Base-by-base conservation (phyloP, 1,284 basidiomycete genomes). In the Gymnopus androsaceus region DNA sequence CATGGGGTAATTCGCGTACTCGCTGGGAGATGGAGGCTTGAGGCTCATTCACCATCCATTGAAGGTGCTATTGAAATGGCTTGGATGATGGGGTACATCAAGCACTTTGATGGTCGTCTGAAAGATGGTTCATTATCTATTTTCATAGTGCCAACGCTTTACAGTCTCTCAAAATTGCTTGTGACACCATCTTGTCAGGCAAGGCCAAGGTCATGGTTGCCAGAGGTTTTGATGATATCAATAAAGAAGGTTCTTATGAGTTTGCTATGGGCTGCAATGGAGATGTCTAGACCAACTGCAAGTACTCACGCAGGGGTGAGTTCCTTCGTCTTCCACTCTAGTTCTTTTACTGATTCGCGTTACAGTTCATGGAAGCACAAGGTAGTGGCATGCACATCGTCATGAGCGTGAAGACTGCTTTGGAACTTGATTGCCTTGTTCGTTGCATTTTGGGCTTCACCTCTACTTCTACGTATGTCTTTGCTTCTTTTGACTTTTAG, bases 121-220 rank as follows among this genome's bases (percentile, higher is more conserved):
- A 95, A 97, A 76, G 87, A 92, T 66, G 94, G 93, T 42, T 84
- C 88, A 41, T 80, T 96, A 37, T 25, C 33, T 31, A 33, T 50
- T 5, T 54, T 63, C 53, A 9, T 54, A 93, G 90, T 68, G 97
- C 97, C 23, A 99, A 96, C 11, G 96, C 95, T 21, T 81, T 99
- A 33, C 97, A 99, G 75, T 99, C 96, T 7, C 78, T 99, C 48
- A 96, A 98, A 73, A 98, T 99, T 63, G 96, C 95, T 17, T 90
- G 91, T 66, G 97, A 99, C 69, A 93, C 93, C 0, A 90, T 99
- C 61, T 74, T 97, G 40, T 90, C 90, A 4, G 93, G 95, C 65
- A 99, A 99, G 74, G 96, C 96, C 48, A 98, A 98, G 79, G 87
- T 99, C 69, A 99, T 99, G 97, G 88, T 99, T 61, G 92, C 96